Evolutionary conservation across 805 yeast species (phyloP), one percentile per base, ranked within the genome.

Genomic region (Metschnikowia anglica): DNA sequence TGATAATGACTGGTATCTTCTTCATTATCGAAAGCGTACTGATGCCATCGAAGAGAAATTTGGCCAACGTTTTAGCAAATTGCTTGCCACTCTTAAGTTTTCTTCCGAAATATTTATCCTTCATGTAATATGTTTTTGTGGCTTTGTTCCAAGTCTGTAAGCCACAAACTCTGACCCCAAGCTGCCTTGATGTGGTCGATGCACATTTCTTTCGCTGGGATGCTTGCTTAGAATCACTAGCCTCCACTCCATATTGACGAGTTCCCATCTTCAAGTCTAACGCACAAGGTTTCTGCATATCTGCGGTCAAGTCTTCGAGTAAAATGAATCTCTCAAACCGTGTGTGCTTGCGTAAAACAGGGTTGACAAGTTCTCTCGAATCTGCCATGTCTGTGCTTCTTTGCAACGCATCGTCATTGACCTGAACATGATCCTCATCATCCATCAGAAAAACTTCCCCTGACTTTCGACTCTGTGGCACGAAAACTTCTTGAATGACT

Each of bases 201-300:
- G 74, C 67, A 63, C 99, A 93, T 64, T 93, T 93, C 41, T 73
- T 72, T 25, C 87, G 67, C 66, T 93, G 99, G 0, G 96, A 87
- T 36, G 67, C 60, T 57, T 81, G 84, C 63, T 93, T 93, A 37
- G 80, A 66, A 11, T 66, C 61, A 5, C 74, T 73, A 0, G 98
- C 97, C 50, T 89, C 96, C n/a, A 91, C 84, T 8, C 99, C 99
- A 57, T 93, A 93, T 64, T 93, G 99, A 45, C 99, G 74, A 0
- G 99, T 91, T 0, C 99, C 99, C 98, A 93, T 93, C 60, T 93
- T 93, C 54, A 93, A 71, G 65, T 93, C 99, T 37, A 93, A 68
- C 0, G 91, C 98, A 60, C 97, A 90, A 0, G 99, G 97, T 50
- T 77, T 77, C 23, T 65, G 70, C 81, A 91, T 80, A 18, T 88